phyloP scores from a whole-genome alignment of 495 filamentous ascomycete species.

The Filosporella fistucella region DNA sequence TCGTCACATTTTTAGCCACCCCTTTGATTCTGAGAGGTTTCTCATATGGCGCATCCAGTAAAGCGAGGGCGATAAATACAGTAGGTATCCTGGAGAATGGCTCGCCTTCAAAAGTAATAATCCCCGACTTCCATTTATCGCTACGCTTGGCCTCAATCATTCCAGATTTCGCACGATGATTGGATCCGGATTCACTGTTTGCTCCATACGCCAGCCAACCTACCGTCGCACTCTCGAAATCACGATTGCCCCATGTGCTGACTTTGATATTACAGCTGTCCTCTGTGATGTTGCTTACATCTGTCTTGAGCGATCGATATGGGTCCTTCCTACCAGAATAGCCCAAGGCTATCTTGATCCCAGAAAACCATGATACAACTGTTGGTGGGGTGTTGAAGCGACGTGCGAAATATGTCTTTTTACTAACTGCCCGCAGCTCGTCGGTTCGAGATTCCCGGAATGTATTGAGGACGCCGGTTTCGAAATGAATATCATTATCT shows the following conservation, averaged over 20 bases:
- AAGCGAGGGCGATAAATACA: neutral
- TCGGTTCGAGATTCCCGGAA: neutral
- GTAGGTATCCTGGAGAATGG: neutral
- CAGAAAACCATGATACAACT: neutral
- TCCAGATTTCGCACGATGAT: neutral
- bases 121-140: neutral
- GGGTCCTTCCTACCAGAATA: too few species aligned
- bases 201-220: neutral
- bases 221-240: neutral
- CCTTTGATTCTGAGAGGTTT: neutral
- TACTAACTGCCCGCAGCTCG: neutral
- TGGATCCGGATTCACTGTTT: neutral
- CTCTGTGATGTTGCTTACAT: neutral
- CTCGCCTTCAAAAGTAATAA: neutral
- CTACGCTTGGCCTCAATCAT: neutral
- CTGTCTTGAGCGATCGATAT: neutral
- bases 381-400: neutral
- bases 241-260: neutral
- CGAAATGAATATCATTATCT: neutral
- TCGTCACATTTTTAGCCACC: neutral
- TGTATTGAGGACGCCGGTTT: neutral
- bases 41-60: neutral
- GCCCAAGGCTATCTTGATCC: neutral
- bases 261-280: neutral
- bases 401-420: neutral